phyloP scores from a whole-genome alignment of 2,329 filamentous ascomycete genomes.

The Fragosphaeria purpurea region DNA sequence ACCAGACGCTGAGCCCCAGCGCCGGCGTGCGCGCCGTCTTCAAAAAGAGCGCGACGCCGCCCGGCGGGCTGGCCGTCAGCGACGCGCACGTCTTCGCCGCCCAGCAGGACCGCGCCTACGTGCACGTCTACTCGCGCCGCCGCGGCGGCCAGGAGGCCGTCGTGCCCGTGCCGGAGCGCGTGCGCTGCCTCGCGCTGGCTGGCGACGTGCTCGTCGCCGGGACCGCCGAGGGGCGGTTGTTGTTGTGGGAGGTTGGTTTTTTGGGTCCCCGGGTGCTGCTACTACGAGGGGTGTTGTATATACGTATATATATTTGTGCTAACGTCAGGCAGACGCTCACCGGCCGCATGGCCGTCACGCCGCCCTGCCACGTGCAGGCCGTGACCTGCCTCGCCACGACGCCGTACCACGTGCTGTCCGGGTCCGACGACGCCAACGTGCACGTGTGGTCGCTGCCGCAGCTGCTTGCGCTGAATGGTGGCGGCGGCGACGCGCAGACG shows the following conservation, averaged over 20 bases:
- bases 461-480: constrained; percentile 48
- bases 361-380: constrained; percentile 67
- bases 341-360: constrained; percentile 65
- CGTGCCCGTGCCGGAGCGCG: constrained; percentile 78
- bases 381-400: constrained; percentile 67
- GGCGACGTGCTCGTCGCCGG: constrained; percentile 68
- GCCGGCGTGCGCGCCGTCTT: constrained; percentile 66
- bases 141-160: constrained; percentile 82
- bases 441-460: constrained; percentile 81
- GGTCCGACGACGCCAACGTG: constrained; percentile 77
- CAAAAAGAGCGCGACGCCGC: constrained; percentile 83
- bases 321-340: constrained; percentile 49
- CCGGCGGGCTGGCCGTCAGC: constrained; percentile 71
- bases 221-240: constrained; percentile 73
- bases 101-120: constrained; percentile 80
- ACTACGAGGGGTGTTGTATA: no score
- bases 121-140: constrained; percentile 81
- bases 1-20: constrained; percentile 71
- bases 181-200: constrained; percentile 65
- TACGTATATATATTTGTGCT: not conserved
- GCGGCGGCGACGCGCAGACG: constrained; percentile 9
- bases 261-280: no score
- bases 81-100: constrained; percentile 81
- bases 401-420: constrained; percentile 64
- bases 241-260: constrained; percentile 77